Evolutionary conservation across 106 monocot genomes (phyloP).

Genomic region (Posidonia australis): DNA sequence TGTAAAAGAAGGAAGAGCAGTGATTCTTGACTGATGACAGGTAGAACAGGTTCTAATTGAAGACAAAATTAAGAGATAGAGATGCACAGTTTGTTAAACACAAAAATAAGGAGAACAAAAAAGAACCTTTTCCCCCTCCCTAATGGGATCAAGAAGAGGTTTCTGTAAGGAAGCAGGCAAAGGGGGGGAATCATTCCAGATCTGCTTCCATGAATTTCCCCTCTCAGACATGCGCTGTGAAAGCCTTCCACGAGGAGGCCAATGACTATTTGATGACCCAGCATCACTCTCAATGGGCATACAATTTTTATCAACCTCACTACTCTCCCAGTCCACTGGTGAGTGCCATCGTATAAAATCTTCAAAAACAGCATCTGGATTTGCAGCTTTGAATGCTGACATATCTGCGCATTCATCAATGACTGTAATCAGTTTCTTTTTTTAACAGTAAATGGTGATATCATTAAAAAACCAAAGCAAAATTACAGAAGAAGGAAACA

Average conservation of each 20-base stretch:
- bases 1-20: too few species aligned
- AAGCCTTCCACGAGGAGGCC: constrained; percentile 85
- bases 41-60: too few species aligned
- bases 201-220: constrained; percentile 72
- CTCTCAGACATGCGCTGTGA: constrained; percentile 88
- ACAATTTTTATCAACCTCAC: constrained; percentile 22
- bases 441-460: constrained; percentile 1
- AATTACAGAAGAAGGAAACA: too few species aligned
- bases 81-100: too few species aligned
- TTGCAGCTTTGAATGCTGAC: constrained; percentile 99
- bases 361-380: constrained; percentile 94
- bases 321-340: constrained; percentile 83
- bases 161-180: constrained; percentile 70
- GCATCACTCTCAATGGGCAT: constrained; percentile 3
- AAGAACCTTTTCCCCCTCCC: constrained; percentile 92
- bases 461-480: not conserved
- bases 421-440: too few species aligned
- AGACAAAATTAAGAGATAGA: too few species aligned
- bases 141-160: constrained; percentile 72
- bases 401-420: constrained; percentile 42
- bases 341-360: constrained; percentile 99
- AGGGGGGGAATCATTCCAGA: constrained; percentile 80
- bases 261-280: constrained; percentile 10
- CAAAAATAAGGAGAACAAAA: not conserved
- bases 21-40: too few species aligned